Percentiles rank a stretch among this genome's conserved stretches.
Evolutionary conservation across 2,329 filamentous ascomycete species (phyloP).

Genomic region (Fusarium luffae): DNA sequence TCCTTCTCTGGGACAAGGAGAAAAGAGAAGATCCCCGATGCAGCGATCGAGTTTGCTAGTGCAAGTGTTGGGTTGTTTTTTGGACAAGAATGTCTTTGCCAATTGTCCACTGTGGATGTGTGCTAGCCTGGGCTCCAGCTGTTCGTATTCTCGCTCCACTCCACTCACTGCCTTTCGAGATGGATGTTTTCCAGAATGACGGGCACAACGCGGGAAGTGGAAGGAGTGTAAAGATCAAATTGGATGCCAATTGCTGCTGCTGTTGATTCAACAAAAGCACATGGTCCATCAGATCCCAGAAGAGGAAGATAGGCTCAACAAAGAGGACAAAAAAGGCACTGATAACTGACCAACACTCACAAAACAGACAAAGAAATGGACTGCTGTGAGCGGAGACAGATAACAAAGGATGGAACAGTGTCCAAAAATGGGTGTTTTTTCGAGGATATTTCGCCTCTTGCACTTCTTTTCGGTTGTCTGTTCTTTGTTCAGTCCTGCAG

Average conservation of each 20-base stretch:
- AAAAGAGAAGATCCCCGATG: slow-evolving; percentile 30
- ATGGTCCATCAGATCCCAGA: slow-evolving; percentile 11
- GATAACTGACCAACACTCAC: slow-evolving; percentile 20
- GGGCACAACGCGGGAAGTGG: background rate
- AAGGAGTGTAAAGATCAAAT: slow-evolving; percentile 15
- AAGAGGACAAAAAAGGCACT: slow-evolving; percentile 21
- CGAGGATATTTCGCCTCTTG: slow-evolving; percentile 36
- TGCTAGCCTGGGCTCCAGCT: background rate
- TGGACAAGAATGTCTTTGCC: slow-evolving; percentile 8
- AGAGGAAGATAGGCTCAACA: background rate
- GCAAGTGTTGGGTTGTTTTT: slow-evolving; percentile 16
- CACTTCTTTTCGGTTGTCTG: slow-evolving; percentile 10
- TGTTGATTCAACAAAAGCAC: slow-evolving; percentile 21
- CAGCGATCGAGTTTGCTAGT: slow-evolving; percentile 45
- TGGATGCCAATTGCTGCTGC: slow-evolving; percentile 5
- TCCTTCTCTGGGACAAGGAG: slow-evolving; percentile 13
- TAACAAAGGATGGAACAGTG: slow-evolving; percentile 16
- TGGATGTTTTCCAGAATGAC: slow-evolving; percentile 11
- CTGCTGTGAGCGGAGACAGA: slow-evolving; percentile 13
- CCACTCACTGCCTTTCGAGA: background rate
- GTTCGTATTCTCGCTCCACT: slow-evolving; percentile 10
- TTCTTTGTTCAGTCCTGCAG: slow-evolving; percentile 20
- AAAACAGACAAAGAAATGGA: slow-evolving; percentile 27
- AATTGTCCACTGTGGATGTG: slow-evolving; percentile 14
- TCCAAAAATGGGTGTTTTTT: slow-evolving; percentile 9